These are phyloP conservation scores for Rhododendron ferrugineum DNA, from an alignment of 148 eudicot species.

Conservation along the genomic window DNA sequence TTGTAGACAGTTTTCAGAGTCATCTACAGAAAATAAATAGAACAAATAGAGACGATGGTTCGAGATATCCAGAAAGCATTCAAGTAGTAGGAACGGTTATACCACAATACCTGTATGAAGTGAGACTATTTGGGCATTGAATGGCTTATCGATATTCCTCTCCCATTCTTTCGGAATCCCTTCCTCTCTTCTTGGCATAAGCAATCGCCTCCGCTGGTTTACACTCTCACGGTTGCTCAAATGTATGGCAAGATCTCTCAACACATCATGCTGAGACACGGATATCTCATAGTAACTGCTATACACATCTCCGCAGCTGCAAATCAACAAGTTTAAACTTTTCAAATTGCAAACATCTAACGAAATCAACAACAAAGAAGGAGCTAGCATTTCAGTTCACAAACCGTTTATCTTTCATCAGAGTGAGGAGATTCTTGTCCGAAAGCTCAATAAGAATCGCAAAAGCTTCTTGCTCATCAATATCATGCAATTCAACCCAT, in stretches of 20 bases:
- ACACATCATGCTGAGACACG: constrained; percentile 77
- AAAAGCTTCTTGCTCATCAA: constrained; percentile 67
- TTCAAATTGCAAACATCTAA: background rate
- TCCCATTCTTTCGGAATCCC: constrained; percentile 78
- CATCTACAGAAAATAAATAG: background rate
- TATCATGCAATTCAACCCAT: constrained; percentile 79
- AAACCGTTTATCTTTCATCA: constrained; percentile 72
- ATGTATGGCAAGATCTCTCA: constrained; percentile 81
- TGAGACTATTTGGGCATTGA: constrained; percentile 62
- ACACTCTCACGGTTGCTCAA: constrained; percentile 38
- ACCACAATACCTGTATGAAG: constrained; percentile 56
- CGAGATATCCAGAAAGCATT: background rate
- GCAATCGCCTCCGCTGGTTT: constrained; percentile 50
- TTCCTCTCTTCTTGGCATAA: constrained; percentile 73
- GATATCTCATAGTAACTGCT: constrained; percentile 67
- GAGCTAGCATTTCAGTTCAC: background rate
- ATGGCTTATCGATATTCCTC: constrained; percentile 58
- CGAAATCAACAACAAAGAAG: background rate
- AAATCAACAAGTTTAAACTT: constrained; percentile 9
- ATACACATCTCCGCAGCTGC: constrained; percentile 70
- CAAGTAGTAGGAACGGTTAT: background rate
- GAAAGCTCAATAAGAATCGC: constrained; percentile 74
- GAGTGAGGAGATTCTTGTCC: constrained; percentile 64
- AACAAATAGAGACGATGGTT: background rate
- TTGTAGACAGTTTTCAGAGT: background rate